Conservation (phyloP, 495 filamentous ascomycete genomes). For the Aspergillus diversus region DNA sequence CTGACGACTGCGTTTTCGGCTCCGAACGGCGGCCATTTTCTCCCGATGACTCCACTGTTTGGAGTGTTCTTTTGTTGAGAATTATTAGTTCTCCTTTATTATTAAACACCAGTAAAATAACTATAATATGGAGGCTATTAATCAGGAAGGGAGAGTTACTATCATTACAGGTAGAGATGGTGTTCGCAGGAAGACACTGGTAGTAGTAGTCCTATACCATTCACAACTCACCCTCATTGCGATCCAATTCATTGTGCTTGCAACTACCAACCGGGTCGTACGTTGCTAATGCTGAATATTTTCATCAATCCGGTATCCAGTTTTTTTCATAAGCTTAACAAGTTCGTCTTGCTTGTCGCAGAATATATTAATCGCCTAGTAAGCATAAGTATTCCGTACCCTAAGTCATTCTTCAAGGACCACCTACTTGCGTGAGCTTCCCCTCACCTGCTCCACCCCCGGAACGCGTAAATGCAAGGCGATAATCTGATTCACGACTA, state of each 20-base stretch:
- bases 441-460: constrained; percentile 51
- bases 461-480: constrained; percentile 54
- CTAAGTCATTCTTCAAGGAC: not conserved
- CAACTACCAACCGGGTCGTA: too few relatives aligned
- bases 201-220: too few relatives aligned
- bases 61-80: not conserved
- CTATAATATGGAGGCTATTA: not conserved
- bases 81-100: not conserved
- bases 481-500: constrained; percentile 49
- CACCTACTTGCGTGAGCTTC: constrained; percentile 54
- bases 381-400: not conserved
- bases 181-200: too few relatives aligned
- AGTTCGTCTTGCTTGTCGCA: constrained; percentile 60
- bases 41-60: constrained; percentile 13
- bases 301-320: not conserved
- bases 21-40: not conserved
- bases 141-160: not conserved
- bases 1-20: not conserved
- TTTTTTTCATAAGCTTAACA: constrained; percentile 38
- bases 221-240: too few relatives aligned
- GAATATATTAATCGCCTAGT: constrained; percentile 62
- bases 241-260: not conserved
- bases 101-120: too few relatives aligned
- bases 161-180: not conserved
- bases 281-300: too few relatives aligned